Evolutionary conservation across 2,329 filamentous ascomycete species (phyloP).

Genomic region (Neofusicoccum ribis): DNA sequence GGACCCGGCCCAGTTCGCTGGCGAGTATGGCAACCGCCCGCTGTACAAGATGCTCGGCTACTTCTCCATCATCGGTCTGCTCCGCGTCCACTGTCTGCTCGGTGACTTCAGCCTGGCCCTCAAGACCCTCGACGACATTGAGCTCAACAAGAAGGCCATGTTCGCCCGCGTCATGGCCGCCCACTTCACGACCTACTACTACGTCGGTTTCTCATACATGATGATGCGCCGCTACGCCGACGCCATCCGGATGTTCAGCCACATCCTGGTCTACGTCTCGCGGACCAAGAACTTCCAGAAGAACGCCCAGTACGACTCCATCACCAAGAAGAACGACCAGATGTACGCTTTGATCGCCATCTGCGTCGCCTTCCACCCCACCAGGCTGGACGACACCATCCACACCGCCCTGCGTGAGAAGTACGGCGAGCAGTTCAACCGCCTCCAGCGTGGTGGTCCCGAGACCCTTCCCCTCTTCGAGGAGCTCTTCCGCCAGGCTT

Average conservation of each 20-base stretch:
- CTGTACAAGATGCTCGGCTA: constrained; percentile 98
- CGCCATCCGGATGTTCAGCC: constrained; percentile 99
- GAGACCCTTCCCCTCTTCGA: constrained; percentile 96
- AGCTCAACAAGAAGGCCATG: constrained; percentile 99
- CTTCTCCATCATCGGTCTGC: constrained; percentile 96
- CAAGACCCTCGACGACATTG: constrained; percentile 98
- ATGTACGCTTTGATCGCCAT: constrained; percentile 99
- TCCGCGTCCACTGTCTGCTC: constrained; percentile 92
- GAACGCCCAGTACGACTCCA: constrained; percentile 96
- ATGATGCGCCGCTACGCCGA: constrained; percentile 99
- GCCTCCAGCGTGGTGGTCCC: constrained; percentile 92
- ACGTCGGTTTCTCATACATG: constrained; percentile 99
- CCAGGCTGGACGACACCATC: constrained; percentile 96
- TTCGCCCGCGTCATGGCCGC: constrained; percentile 99
- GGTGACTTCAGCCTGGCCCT: constrained; percentile 97
- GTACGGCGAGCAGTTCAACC: constrained; percentile 96
- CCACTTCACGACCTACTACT: constrained; percentile 99
- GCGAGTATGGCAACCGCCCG: constrained; percentile 91
- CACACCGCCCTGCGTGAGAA: constrained; percentile 97
- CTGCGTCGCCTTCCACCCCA: constrained; percentile 97
- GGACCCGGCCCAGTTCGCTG: constrained; percentile 82
- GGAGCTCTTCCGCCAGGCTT: constrained; percentile 96
- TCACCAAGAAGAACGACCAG: constrained; percentile 99
- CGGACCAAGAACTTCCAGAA: constrained; percentile 99
- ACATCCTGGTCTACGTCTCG: constrained; percentile 98